Percentiles rank a stretch among this genome's conserved stretches.
These are phyloP conservation scores for Cutaneotrichosporon curvatum DNA, from an alignment of 1,284 basidiomycete species.

Conservation along the genomic window DNA sequence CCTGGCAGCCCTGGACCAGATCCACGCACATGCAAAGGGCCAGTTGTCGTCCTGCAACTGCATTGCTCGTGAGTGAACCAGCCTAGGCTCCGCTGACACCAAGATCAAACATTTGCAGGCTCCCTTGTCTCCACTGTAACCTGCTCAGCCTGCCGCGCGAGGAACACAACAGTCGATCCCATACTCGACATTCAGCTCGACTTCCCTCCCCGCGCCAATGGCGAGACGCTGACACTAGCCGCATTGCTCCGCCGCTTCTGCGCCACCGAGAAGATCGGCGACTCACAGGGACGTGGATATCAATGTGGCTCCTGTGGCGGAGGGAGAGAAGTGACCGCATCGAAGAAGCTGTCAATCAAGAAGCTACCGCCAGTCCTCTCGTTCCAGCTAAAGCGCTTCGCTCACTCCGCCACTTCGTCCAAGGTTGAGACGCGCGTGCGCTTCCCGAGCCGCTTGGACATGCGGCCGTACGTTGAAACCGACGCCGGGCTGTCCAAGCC, in stretches of 20 bases:
- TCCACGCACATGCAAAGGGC: constrained; percentile 72
- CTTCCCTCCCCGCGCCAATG: constrained; percentile 43
- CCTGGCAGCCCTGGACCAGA: constrained; percentile 69
- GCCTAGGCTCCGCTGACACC: not conserved
- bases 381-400: constrained; percentile 96
- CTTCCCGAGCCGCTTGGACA: constrained; percentile 77
- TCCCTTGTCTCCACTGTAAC: constrained; percentile 80
- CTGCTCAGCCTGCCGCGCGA: constrained; percentile 66
- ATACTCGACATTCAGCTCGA: constrained; percentile 89
- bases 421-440: constrained; percentile 81
- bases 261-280: constrained; percentile 37
- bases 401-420: constrained; percentile 69
- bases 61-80: constrained; percentile 56
- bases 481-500: constrained; percentile 10
- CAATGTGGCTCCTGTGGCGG: constrained; percentile 42
- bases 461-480: constrained; percentile 68
- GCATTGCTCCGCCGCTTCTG: constrained; percentile 35
- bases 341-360: constrained; percentile 74
- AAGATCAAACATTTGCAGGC: constrained; percentile 80
- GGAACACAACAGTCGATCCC: constrained; percentile 75
- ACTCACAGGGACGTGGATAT: constrained; percentile 34
- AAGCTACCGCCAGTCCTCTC: constrained; percentile 84
- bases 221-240: constrained; percentile 22
- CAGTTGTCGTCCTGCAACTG: constrained; percentile 62
- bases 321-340: constrained; percentile 50